Base-by-base conservation (phyloP, 352 stramenopile genomes). In the Phytopythium cucurbitacearum region DNA sequence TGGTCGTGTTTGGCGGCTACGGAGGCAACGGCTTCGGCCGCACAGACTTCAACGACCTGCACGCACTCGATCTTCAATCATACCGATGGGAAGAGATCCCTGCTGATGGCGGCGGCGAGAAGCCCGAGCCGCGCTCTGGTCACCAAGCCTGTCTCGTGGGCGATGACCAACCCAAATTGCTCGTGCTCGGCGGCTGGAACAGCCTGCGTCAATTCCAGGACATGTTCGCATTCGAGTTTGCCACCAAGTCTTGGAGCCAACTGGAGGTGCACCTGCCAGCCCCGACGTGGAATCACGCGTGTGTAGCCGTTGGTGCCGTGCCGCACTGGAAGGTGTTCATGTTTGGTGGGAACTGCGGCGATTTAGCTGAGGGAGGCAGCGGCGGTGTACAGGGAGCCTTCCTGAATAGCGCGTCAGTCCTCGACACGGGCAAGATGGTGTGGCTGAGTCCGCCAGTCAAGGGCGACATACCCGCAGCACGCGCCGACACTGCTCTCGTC, bases 261-360 rank as follows among this genome's bases (percentile, higher is more conserved):
- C 60, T 87, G 1, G 69, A 67, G 8, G 71, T 78, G 39, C 65
- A 68, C 15, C 51, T 91, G 21, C 70, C 67, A n/a, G 70, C 76
- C 10, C 87, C 87, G 4, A 95, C 85, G 34, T 99, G 96, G 96
- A 98, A 98, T 62, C 95, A 98, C 71, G 86, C 93, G 13, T 96
- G 94, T 38, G 83, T 98, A 9, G 91, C 84, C 40, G 93, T 98
- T 7, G 80, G 82, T 15, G 95, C 96, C 34, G 96, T 99, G n/a
- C 96, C 96, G 3, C 69, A 98, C 68, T 98, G 94, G 94, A 98
- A 99, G 64, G 76, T 99, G 3, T 99, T 99, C 59, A 80, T 98
- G 51, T 99, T 98, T 70, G 96, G 96, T 48, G 96, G 96, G 37
- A 98, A 98, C 66, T 97, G 87, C 42, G 95, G 96, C 9, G 91